Percentiles rank a stretch among this genome's conserved stretches.
Evolutionary conservation across 495 filamentous ascomycete genomes (phyloP).

Genomic region (Xeromyces bisporus): DNA sequence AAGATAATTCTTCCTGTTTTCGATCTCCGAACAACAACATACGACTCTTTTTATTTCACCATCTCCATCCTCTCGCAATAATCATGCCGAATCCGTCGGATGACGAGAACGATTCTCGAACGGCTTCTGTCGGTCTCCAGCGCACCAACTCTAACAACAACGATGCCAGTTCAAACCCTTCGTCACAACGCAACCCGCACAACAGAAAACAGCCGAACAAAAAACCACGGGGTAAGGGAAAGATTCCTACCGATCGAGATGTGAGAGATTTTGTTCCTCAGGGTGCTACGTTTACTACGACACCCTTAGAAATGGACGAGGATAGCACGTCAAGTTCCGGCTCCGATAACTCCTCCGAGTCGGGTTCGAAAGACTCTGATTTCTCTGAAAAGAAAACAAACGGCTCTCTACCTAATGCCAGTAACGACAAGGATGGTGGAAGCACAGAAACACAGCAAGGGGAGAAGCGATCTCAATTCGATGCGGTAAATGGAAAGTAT

Average conservation of each 20-base stretch:
- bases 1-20: too few relatives aligned
- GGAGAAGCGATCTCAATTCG: slow-evolving; percentile 19
- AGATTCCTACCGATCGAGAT: slow-evolving; percentile 8
- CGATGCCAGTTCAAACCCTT: slow-evolving; percentile 4
- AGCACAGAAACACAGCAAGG: slow-evolving; percentile 13
- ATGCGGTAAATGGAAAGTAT: slow-evolving; percentile 23
- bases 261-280: slow-evolving; percentile 22
- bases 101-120: slow-evolving; percentile 29
- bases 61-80: too few relatives aligned
- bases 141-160: slow-evolving; percentile 8
- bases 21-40: too few relatives aligned
- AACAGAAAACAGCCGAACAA: slow-evolving; percentile 14
- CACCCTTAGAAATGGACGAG: slow-evolving; percentile 17
- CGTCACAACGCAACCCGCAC: slow-evolving; percentile 11
- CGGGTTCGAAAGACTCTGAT: slow-evolving; percentile 3
- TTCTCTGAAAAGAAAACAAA: slow-evolving; percentile 2
- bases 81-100: slow-evolving; percentile 16
- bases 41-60: too few relatives aligned
- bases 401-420: neutral
- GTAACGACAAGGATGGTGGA: neutral
- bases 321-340: slow-evolving; percentile 19
- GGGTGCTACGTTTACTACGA: slow-evolving; percentile 21
- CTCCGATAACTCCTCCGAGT: slow-evolving; percentile 8
- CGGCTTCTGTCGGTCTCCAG: slow-evolving; percentile 19
- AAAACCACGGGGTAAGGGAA: slow-evolving; percentile 13